Evolutionary conservation across 2,329 filamentous ascomycete genomes (phyloP), one percentile per base, ranked within the genome.

Genomic region (Cordyceps pruinosa): DNA sequence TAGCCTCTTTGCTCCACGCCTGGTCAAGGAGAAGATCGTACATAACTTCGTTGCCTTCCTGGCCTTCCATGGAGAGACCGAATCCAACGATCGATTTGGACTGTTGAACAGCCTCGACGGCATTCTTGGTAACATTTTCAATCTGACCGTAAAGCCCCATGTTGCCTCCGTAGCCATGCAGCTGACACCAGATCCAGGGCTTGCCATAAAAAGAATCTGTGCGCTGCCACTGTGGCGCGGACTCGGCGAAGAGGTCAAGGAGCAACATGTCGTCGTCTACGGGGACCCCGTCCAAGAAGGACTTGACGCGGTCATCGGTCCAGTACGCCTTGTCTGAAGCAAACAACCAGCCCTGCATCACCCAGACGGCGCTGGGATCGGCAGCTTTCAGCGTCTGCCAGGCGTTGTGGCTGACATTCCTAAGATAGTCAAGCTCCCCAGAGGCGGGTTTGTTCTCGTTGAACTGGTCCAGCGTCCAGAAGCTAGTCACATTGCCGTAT

Each of bases 381-480:
- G 72, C 76, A 4, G 68, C 62, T 61, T 78, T 78, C 26, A 79
- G 68, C 45, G 71, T 73, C 56, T 73, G 61, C 69, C 72, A 75
- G 0, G 75, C 78, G 26, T 56, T 59, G 23, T 52, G 32, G 41
- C 55, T 72, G 45, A 79, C 66, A 37, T 74, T 75, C 13, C 62
- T 65, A 12, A 80, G 67, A 58, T 78, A 78, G 25, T 65, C 67
- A 1, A 70, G 58, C 50, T 78, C 74, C 6, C 75, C 74, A 1
- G 75, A 78, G 47, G 66, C 72, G 0, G 78, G 77, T 26, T 72
- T 64, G 58, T 79, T 78, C 64, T 81, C 78, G 57, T 80, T 80
- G 65, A 77, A 80, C 61, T 80, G 78, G 59, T 80, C 78, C 8
- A 80, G 69, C 0, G 77, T 77, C 61, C 78, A 81, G 57, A 79